phyloP scores from a whole-genome alignment of 2,329 filamentous ascomycete genomes.

The Xylaria sp. region DNA sequence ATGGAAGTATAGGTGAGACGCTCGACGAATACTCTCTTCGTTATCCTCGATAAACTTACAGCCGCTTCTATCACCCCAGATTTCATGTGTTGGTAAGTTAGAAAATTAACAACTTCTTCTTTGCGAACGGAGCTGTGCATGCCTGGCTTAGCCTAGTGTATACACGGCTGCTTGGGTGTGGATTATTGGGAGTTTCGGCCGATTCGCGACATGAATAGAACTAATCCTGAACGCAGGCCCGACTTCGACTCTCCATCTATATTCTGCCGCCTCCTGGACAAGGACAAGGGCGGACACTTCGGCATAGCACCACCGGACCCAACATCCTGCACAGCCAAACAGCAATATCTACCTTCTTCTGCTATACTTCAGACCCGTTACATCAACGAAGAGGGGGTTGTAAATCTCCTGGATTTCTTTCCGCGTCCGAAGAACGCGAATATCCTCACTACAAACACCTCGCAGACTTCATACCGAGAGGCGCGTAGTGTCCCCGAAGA shows the following conservation, averaged over 20 bases:
- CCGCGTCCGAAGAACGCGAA: conserved; percentile 72
- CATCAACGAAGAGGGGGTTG: conserved; percentile 79
- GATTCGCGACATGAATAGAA: not conserved
- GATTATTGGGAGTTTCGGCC: no score
- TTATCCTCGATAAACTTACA: conserved; percentile 28
- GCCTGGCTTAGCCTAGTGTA: not conserved
- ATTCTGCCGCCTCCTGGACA: conserved; percentile 79
- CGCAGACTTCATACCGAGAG: conserved; percentile 65
- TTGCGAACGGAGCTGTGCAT: not conserved
- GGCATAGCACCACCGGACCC: conserved; percentile 68
- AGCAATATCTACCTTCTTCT: conserved; percentile 79
- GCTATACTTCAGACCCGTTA: conserved; percentile 83
- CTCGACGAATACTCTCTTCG: not conserved
- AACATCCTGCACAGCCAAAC: conserved; percentile 74
- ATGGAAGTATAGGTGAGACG: conserved; percentile 68
- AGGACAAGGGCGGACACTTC: conserved; percentile 79
- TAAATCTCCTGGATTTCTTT: conserved; percentile 80
- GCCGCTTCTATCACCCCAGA: conserved; percentile 54
- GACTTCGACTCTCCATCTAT: conserved; percentile 82
- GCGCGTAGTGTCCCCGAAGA: conserved; percentile 66
- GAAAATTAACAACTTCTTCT: not conserved
- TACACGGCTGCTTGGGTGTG: not conserved
- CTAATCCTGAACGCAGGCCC: conserved; percentile 62
- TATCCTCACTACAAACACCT: conserved; percentile 60
- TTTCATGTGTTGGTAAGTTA: conserved; percentile 68